phyloP scores from a whole-genome alignment of 1,139 yeast species.

The Zygoascus meyerae region DNA sequence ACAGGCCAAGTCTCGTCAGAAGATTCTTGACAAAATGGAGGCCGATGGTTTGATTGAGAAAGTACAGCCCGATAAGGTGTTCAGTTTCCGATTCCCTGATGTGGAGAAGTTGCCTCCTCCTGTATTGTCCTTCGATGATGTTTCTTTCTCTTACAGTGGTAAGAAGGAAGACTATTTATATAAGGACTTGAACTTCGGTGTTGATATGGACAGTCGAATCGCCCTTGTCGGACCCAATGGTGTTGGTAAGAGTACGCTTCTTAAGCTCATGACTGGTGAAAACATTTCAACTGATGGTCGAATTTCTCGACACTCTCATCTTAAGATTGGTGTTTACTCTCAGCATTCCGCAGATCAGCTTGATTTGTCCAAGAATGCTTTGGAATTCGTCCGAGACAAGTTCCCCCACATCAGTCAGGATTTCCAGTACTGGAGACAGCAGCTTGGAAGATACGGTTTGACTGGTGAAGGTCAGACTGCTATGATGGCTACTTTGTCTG shows the following conservation, averaged over 20 bases:
- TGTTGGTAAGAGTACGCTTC: conserved; percentile 95
- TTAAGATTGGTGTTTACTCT: conserved; percentile 96
- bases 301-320: conserved; percentile 94
- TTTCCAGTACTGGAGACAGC: conserved; percentile 98
- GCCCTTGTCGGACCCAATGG: conserved; percentile 99
- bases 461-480: conserved; percentile 99
- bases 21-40: conserved; percentile 99
- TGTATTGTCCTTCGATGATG: conserved; percentile 92
- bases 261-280: conserved; percentile 94
- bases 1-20: conserved; percentile 99
- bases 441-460: conserved; percentile 95
- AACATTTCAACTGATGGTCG: conserved; percentile 87
- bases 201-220: conserved; percentile 98
- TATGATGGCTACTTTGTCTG: conserved; percentile 96
- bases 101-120: conserved; percentile 99
- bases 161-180: conserved; percentile 82
- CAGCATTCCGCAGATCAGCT: conserved; percentile 99
- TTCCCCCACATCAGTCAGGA: conserved; percentile 89
- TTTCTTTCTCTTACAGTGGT: conserved; percentile 88
- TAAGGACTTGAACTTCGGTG: conserved; percentile 90
- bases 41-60: conserved; percentile 97
- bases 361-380: conserved; percentile 88
- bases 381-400: conserved; percentile 94
- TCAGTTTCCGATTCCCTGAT: conserved; percentile 88
- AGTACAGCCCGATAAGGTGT: conserved; percentile 87